Base-by-base conservation (phyloP, 2,329 filamentous ascomycete genomes). In the Septoria petroselini region DNA sequence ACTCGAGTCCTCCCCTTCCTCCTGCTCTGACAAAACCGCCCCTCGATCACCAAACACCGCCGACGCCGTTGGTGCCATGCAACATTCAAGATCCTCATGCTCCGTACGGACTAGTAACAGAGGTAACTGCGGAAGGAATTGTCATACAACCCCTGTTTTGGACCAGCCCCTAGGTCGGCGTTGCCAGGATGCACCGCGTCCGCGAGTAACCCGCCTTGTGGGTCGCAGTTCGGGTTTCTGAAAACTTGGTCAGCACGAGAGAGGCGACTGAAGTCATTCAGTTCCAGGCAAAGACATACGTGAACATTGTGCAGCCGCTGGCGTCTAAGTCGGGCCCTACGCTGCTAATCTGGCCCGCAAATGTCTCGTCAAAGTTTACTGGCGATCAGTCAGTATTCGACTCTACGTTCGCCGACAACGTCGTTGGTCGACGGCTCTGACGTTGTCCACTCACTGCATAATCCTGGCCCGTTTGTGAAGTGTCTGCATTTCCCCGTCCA, bases 261-360 rank as follows among this genome's bases (percentile, higher is more conserved):
- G 6, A 8, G 18, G n/a, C n/a, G n/a, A n/a, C n/a, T n/a, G n/a
- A n/a, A n/a, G n/a, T n/a, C n/a, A n/a, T n/a, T n/a, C 25, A 29
- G 5, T 1, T 12, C 8, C 1, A 9, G 17, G 11, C 11, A 14
- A 21, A 0, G 21, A 14, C 14, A 21, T 37, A 59, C 57, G 48
- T 39, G 27, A 42, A 59, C 6, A 59, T 33, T 2, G 49, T 55
- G 31, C 57, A 59, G 5, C 54, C 57, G 23, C 54, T 55, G 6
- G 45, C 48, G 14, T 41, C 45, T 19, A 37, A 31, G 29, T 57
- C 51, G n/a, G 57, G 55, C 14, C 55, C 55, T 2, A 55, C 38
- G 5, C 55, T 48, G 34, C 41, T 52, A 29, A 58, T 43, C 12
- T 53, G 39, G 27, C 53, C 55, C 3, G 55, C 48, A 8, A 54